Percentiles rank a stretch among this genome's conserved stretches.
phyloP scores from a whole-genome alignment of 805 yeast species.

The Lipomyces japonicus region DNA sequence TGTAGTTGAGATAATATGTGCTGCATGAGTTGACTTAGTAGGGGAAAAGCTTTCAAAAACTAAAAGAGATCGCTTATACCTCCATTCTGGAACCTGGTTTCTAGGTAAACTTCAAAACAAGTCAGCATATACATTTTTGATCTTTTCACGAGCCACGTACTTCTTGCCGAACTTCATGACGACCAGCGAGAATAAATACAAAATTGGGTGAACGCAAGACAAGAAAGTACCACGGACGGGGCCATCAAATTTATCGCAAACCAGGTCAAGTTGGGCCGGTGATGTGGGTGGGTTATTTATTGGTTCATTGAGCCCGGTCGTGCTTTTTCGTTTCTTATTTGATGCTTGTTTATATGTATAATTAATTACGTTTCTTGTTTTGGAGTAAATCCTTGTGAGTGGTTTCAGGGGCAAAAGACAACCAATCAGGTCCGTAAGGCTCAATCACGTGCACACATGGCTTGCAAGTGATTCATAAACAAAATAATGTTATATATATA shows the following conservation, averaged over 20 bases:
- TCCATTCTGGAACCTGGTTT: constrained; percentile 96
- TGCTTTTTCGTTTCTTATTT: not conserved
- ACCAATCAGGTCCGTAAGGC: no score
- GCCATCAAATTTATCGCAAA: not conserved
- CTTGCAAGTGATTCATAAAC: no score
- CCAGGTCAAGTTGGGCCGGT: not conserved
- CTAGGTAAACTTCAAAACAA: constrained; percentile 46
- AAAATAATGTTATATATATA: no score
- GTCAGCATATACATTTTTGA: not conserved
- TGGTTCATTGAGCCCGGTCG: not conserved
- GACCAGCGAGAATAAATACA: not conserved
- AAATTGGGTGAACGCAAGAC: not conserved
- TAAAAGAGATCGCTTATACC: constrained; percentile 34
- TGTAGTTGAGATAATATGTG: constrained; percentile 77
- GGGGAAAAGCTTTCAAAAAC: not conserved
- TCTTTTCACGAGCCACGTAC: constrained; percentile 27
- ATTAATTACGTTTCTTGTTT: not conserved
- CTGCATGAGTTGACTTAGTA: constrained; percentile 27
- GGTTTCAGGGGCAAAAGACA: no score
- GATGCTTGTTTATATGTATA: not conserved
- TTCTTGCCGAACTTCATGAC: constrained; percentile 80
- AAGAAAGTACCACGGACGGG: not conserved
- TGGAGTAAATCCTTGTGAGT: no score
- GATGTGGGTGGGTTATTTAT: not conserved
- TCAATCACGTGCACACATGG: no score